phyloP scores from a whole-genome alignment of 805 yeast genomes.

The Saccharomyces cerevisiae region DNA sequence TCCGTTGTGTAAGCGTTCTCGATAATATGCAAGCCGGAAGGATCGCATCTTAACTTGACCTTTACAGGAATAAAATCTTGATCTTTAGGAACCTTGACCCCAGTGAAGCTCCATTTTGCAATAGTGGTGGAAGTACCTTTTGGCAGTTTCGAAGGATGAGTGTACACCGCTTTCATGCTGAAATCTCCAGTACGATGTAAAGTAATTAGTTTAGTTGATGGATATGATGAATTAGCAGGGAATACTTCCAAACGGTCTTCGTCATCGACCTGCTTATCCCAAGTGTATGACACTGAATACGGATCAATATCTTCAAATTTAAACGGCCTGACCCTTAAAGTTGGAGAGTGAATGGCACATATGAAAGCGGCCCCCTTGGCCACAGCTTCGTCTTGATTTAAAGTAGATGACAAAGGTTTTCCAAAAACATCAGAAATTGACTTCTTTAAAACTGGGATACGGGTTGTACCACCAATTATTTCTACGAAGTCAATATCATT shows the following conservation, averaged over 20 bases:
- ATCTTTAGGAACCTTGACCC: slow-evolving; percentile 74
- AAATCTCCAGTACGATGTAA: slow-evolving; percentile 87
- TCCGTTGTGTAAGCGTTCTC: slow-evolving; percentile 93
- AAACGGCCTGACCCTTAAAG: slow-evolving; percentile 96
- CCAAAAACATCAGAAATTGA: slow-evolving; percentile 73
- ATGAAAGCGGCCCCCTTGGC: slow-evolving; percentile 99
- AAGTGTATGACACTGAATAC: slow-evolving; percentile 84
- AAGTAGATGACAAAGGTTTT: slow-evolving; percentile 81
- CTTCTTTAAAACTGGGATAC: slow-evolving; percentile 90
- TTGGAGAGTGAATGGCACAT: slow-evolving; percentile 98
- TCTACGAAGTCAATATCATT: slow-evolving; percentile 85
- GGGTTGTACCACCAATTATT: slow-evolving; percentile 95
- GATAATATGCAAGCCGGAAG: slow-evolving; percentile 88
- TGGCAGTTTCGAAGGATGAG: slow-evolving; percentile 66
- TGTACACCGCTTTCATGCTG: slow-evolving; percentile 76
- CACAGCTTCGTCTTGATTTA: slow-evolving; percentile 98
- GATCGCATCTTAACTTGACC: slow-evolving; percentile 93
- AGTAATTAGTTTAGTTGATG: slow-evolving; percentile 92
- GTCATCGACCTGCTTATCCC: slow-evolving; percentile 92
- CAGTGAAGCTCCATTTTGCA: slow-evolving; percentile 80
- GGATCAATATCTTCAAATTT: slow-evolving; percentile 93
- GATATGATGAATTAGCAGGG: slow-evolving; percentile 89
- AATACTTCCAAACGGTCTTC: slow-evolving; percentile 89
- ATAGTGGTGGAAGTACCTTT: slow-evolving; percentile 53
- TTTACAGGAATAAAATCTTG: slow-evolving; percentile 75